Evolutionary conservation across 2,329 filamentous ascomycete species (phyloP).

Genomic region (Colletotrichum tanaceti): DNA sequence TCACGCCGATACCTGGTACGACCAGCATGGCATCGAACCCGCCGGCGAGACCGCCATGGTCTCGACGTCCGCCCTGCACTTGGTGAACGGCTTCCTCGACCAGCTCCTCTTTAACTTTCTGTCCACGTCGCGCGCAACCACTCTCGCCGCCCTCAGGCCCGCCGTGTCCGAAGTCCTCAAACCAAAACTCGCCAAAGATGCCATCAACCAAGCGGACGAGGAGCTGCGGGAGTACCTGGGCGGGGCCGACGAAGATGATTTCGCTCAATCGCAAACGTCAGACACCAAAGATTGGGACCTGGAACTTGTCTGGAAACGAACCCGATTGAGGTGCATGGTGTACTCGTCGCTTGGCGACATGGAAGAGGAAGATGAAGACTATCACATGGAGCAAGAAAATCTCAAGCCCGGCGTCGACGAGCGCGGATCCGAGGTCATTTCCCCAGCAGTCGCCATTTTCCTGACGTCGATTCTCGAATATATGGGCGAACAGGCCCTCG

Average conservation of each 20-base stretch:
- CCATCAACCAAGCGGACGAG: slow-evolving; percentile 84
- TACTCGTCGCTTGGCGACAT: slow-evolving; percentile 96
- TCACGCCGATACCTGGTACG: slow-evolving; percentile 75
- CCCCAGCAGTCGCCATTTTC: slow-evolving; percentile 94
- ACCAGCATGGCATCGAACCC: slow-evolving; percentile 74
- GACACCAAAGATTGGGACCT: slow-evolving; percentile 80
- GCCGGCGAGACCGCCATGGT: slow-evolving; percentile 78
- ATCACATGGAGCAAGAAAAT: slow-evolving; percentile 83
- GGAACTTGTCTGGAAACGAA: slow-evolving; percentile 94
- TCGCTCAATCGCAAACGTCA: slow-evolving; percentile 65
- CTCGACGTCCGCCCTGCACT: slow-evolving; percentile 75
- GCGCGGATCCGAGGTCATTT: slow-evolving; percentile 75
- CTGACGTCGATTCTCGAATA: slow-evolving; percentile 94
- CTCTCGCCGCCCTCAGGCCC: slow-evolving; percentile 78
- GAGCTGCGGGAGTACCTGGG: slow-evolving; percentile 90
- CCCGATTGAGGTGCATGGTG: slow-evolving; percentile 94
- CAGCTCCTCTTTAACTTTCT: slow-evolving; percentile 93
- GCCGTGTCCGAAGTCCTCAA: slow-evolving; percentile 90
- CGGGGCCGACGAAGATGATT: slow-evolving; percentile 79
- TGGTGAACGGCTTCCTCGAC: slow-evolving; percentile 94
- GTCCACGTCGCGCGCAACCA: slow-evolving; percentile 81
- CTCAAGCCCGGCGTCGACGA: slow-evolving; percentile 70
- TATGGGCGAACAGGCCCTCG: slow-evolving; percentile 88
- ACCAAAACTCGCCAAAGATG: slow-evolving; percentile 86
- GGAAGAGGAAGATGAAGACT: slow-evolving; percentile 97